Percentiles rank a stretch among this genome's conserved stretches.
Evolutionary conservation across 371 early-diverging fungal species (phyloP).

Genomic region (Capillidium rhysosporum): DNA sequence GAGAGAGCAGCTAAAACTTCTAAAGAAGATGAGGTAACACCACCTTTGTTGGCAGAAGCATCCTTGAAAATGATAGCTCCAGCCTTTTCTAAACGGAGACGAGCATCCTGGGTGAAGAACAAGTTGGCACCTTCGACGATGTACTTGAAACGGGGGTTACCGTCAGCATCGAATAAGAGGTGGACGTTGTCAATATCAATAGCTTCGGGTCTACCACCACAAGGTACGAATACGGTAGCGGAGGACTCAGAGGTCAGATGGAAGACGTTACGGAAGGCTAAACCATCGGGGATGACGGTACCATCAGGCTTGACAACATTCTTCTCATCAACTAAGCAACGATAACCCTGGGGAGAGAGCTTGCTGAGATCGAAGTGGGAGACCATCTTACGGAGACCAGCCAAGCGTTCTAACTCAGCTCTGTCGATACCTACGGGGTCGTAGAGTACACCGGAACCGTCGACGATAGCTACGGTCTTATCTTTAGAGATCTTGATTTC

Average conservation of each 20-base stretch:
- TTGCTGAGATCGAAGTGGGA: conserved; percentile 64
- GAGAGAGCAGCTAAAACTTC: conserved; percentile 93
- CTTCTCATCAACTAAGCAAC: conserved; percentile 81
- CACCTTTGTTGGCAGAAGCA: conserved; percentile 97
- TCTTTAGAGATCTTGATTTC: conserved; percentile 96
- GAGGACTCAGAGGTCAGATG: conserved; percentile 62
- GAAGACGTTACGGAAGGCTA: conserved; percentile 91
- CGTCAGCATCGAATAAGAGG: conserved; percentile 48
- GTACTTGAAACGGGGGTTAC: conserved; percentile 85
- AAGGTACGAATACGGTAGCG: conserved; percentile 91
- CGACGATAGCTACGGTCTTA: conserved; percentile 85
- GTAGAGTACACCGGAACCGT: conserved; percentile 88
- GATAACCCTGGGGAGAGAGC: conserved; percentile 73
- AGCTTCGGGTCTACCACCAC: conserved; percentile 95
- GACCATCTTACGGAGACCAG: conserved; percentile 67
- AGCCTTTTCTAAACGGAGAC: conserved; percentile 83
- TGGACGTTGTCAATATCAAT: conserved; percentile 84
- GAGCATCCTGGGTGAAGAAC: conserved; percentile 97
- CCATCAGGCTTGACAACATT: conserved; percentile 77
- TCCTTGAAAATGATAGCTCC: conserved; percentile 93
- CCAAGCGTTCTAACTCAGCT: conserved; percentile 61
- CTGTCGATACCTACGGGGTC: conserved; percentile 90
- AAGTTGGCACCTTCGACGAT: conserved; percentile 97
- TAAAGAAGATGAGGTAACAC: conserved; percentile 90
- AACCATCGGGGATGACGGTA: conserved; percentile 65